These are phyloP conservation scores for Aureobasidium sp. DNA, from an alignment of 2,329 filamentous ascomycete species.

Conservation along the genomic window DNA sequence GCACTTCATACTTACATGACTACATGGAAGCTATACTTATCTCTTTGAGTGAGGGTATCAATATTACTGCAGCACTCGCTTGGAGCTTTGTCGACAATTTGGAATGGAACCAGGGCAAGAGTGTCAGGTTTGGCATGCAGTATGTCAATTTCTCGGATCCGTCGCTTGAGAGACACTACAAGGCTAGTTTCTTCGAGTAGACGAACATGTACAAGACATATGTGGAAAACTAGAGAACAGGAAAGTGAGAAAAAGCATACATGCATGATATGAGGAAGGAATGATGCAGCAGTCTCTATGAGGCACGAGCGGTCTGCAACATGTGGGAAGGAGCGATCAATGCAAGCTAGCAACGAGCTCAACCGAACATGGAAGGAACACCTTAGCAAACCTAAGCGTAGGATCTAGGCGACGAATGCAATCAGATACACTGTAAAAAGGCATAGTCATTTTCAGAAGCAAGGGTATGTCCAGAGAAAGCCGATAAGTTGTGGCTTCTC, in stretches of 20 bases:
- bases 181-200: conserved; percentile 31
- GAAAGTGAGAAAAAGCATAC: background rate
- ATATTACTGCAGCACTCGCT: conserved; percentile 25
- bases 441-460: too few relatives aligned
- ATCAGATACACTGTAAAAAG: too few relatives aligned
- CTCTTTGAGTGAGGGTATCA: conserved; percentile 24
- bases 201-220: conserved; percentile 25
- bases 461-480: too few relatives aligned
- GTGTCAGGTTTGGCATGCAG: conserved; percentile 27
- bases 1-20: conserved; percentile 24
- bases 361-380: too few relatives aligned
- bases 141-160: conserved; percentile 25
- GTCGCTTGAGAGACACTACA: conserved; percentile 27
- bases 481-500: too few relatives aligned
- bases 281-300: too few relatives aligned
- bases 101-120: conserved; percentile 28
- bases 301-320: too few relatives aligned
- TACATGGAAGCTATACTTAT: conserved; percentile 27
- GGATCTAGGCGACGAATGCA: too few relatives aligned
- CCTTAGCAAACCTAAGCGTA: too few relatives aligned
- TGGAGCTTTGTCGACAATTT: conserved; percentile 30
- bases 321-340: too few relatives aligned
- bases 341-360: too few relatives aligned
- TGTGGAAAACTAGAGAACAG: background rate
- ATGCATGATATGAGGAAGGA: too few relatives aligned